Conservation (phyloP, 176 grass and related monocot genomes). For the Triticum timopheevii region DNA sequence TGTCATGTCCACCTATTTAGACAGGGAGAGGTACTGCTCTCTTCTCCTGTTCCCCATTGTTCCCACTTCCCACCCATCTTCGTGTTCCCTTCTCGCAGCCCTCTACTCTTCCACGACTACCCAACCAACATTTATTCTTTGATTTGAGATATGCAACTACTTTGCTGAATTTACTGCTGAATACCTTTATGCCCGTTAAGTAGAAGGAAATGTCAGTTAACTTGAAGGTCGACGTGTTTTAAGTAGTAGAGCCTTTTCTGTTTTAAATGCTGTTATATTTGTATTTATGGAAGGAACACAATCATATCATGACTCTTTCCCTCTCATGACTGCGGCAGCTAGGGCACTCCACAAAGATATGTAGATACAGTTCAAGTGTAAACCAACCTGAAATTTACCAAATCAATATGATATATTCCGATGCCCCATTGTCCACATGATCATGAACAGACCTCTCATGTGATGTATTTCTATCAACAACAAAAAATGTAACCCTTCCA, state of each 20-base stretch:
- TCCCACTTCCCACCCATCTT: neutral
- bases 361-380: conserved; percentile 32
- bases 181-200: neutral
- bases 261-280: too few species aligned
- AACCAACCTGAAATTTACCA: neutral
- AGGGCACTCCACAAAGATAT: neutral
- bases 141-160: neutral
- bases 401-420: neutral
- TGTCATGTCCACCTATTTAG: neutral
- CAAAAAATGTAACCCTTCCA: neutral
- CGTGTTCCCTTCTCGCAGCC: neutral
- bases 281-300: too few species aligned
- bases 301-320: too few species aligned
- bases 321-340: too few species aligned
- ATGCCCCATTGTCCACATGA: neutral
- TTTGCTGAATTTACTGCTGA: neutral
- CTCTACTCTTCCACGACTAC: neutral
- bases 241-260: too few species aligned
- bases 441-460: neutral
- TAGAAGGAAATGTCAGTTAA: too few species aligned
- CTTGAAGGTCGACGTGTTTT: too few species aligned
- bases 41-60: neutral
- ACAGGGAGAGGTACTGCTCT: neutral
- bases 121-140: neutral
- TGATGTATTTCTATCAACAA: conserved; percentile 10